Percentiles rank a stretch among this genome's conserved stretches.
Conservation (phyloP, 352 stramenopile species). For the Phytophthora sp. region DNA sequence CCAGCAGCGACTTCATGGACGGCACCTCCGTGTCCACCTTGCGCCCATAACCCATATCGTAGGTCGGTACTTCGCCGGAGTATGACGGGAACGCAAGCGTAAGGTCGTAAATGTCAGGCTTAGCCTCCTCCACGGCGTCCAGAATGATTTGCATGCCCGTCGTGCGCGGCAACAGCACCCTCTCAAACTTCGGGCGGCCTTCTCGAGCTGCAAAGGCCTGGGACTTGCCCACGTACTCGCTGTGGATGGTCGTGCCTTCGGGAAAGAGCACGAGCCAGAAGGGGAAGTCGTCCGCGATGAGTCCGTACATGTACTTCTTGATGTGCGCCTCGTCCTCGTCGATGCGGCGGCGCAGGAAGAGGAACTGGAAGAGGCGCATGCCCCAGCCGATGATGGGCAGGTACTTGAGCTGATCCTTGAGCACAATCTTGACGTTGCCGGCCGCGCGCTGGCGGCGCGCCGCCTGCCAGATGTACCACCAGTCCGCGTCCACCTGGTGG, state of each 20-base stretch:
- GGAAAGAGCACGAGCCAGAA: conserved; percentile 92
- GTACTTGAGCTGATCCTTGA: conserved; percentile 92
- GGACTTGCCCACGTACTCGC: conserved; percentile 89
- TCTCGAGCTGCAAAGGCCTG: conserved; percentile 80
- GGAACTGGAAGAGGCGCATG: conserved; percentile 91
- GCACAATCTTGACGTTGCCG: conserved; percentile 92
- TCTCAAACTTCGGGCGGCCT: conserved; percentile 87
- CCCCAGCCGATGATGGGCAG: conserved; percentile 90
- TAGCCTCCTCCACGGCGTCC: conserved; percentile 83
- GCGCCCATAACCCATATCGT: conserved; percentile 88
- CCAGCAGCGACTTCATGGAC: conserved; percentile 79
- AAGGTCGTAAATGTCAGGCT: conserved; percentile 94
- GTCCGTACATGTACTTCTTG: conserved; percentile 74
- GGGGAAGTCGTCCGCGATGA: conserved; percentile 85
- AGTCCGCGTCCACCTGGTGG: conserved; percentile 93
- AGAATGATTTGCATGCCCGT: conserved; percentile 94
- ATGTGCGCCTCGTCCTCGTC: conserved; percentile 77
- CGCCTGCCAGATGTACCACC: conserved; percentile 93
- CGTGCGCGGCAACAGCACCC: conserved; percentile 91
- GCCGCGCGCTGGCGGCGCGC: conserved; percentile 61
- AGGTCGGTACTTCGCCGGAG: conserved; percentile 86
- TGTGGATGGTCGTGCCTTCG: conserved; percentile 92
- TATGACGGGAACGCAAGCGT: conserved; percentile 91
- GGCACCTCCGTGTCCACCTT: conserved; percentile 85
- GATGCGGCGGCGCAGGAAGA: conserved; percentile 88